Base-by-base conservation (phyloP, 1,284 basidiomycete genomes). In the Boletus hoseneyae region DNA sequence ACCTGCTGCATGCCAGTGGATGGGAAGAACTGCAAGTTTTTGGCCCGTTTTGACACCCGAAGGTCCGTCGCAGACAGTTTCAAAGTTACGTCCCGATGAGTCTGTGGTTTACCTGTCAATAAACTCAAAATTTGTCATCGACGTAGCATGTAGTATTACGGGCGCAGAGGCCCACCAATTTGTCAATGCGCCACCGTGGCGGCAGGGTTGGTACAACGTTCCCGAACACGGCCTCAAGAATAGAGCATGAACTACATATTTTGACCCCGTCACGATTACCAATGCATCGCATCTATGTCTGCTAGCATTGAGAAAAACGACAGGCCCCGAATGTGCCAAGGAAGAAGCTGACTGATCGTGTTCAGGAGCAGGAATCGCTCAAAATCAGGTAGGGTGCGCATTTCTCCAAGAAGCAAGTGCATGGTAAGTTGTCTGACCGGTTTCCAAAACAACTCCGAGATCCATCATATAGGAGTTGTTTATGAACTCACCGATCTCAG, bases 1-100 rank as follows among this genome's bases (percentile, higher is more conserved):
- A 9, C 54, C 57, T 9, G 57, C 53, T 1, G 57, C 57, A 15
- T 59, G 54, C n/a, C n/a, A n/a, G n/a, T n/a, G n/a, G 16, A 58
- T 52, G 6, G 53, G 57, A 23, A 52, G 53, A 27, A 43, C 41
- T 0, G 48, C 27, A 6, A 58, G 56, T 1, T n/a, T n/a, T n/a
- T n/a, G 44, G 54, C 3, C 55, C 50, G 1, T 44, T 19, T 4
- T 41, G 47, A 8, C 54, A 57, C 54, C 55, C 55, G 27, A 52
- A 58, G 9, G 55, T 40, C 6, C 47, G 47, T n/a, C n/a, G n/a
- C n/a, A 29, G 43, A 30, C 6, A 35, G 42, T 18, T 38, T 40
- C n/a, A n/a, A n/a, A n/a, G n/a, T n/a, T n/a, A 5, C 2, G 13
- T 23, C 21, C 21, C 21, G 6, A 23, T n/a, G n/a, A 23, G 21